Conservation (phyloP, 768 basidiomycete genomes). For the Gloeophyllum trabeum region DNA sequence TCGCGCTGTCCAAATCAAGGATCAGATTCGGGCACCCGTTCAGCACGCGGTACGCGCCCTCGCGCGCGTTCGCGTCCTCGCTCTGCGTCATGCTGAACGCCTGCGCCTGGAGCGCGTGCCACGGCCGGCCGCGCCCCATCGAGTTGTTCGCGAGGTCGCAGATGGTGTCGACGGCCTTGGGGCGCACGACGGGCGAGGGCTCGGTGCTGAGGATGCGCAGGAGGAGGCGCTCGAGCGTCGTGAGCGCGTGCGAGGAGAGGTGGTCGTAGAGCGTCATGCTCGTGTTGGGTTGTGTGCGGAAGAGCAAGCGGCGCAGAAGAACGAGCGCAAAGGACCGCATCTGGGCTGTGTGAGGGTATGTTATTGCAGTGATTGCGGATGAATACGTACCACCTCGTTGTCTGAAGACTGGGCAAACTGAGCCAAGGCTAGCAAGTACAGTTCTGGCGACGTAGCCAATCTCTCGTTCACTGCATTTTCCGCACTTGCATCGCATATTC, state of each 20-base stretch:
- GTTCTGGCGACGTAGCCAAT: conserved; percentile 65
- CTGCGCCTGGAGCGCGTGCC: conserved; percentile 72
- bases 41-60: conserved; percentile 55
- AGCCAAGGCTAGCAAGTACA: conserved; percentile 67
- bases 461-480: conserved; percentile 78
- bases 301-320: conserved; percentile 67
- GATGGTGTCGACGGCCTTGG: conserved; percentile 65
- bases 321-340: conserved; percentile 84
- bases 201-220: conserved; percentile 62
- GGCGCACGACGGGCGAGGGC: conserved; percentile 41
- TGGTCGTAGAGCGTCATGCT: conserved; percentile 64
- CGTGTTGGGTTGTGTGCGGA: conserved; percentile 35
- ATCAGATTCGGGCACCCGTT: conserved; percentile 66
- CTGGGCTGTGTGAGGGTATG: conserved; percentile 21
- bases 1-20: conserved; percentile 64
- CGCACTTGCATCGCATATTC: conserved; percentile 44
- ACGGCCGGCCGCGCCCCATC: conserved; percentile 66
- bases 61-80: conserved; percentile 16
- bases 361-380: neutral
- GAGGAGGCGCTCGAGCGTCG: conserved; percentile 60
- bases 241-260: conserved; percentile 52
- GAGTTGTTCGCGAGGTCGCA: conserved; percentile 67
- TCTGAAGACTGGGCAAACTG: conserved; percentile 72
- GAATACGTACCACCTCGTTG: conserved; percentile 59
- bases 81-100: conserved; percentile 53